These are phyloP conservation scores for Citropsis articulata DNA, from an alignment of 345 rosid genomes.

Conservation along the genomic window DNA sequence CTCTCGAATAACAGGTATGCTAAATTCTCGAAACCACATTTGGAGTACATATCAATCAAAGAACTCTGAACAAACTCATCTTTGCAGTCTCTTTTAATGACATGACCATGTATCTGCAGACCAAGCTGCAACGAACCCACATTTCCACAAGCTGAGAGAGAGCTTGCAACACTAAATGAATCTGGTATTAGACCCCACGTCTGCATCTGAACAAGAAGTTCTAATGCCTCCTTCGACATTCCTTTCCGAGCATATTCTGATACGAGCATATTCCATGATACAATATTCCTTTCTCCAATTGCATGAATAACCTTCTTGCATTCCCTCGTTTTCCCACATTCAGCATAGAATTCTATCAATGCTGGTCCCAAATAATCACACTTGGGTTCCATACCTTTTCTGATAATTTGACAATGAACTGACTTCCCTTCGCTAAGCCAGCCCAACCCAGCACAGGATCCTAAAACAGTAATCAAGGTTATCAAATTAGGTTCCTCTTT, in stretches of 20 bases:
- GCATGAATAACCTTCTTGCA: slow-evolving; percentile 41
- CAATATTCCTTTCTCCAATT: slow-evolving; percentile 46
- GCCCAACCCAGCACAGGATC: slow-evolving; percentile 60
- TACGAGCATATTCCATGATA: slow-evolving; percentile 71
- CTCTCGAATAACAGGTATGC: slow-evolving; percentile 41
- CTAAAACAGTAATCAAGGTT: slow-evolving; percentile 56
- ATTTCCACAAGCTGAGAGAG: slow-evolving; percentile 66
- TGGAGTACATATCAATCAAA: slow-evolving; percentile 60
- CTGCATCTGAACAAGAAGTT: slow-evolving; percentile 52
- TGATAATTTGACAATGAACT: slow-evolving; percentile 60
- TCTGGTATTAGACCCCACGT: slow-evolving; percentile 47
- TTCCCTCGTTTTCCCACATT: slow-evolving; percentile 43
- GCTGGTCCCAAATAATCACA: slow-evolving; percentile 59
- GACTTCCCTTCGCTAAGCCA: slow-evolving; percentile 65
- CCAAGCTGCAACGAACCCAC: slow-evolving; percentile 49
- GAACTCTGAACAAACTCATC: slow-evolving; percentile 61
- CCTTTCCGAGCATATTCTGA: slow-evolving; percentile 53
- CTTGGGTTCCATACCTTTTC: slow-evolving; percentile 35
- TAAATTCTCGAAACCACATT: slow-evolving; percentile 46
- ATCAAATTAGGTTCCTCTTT: slow-evolving; percentile 50
- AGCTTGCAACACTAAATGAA: slow-evolving; percentile 62
- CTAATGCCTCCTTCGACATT: slow-evolving; percentile 45
- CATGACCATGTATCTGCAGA: slow-evolving; percentile 63
- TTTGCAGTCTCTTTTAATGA: slow-evolving; percentile 29
- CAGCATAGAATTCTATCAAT: slow-evolving; percentile 61